Evolutionary conservation across 164 flowering plant species (phyloP).

Genomic region (Magnolia changhungtana): DNA sequence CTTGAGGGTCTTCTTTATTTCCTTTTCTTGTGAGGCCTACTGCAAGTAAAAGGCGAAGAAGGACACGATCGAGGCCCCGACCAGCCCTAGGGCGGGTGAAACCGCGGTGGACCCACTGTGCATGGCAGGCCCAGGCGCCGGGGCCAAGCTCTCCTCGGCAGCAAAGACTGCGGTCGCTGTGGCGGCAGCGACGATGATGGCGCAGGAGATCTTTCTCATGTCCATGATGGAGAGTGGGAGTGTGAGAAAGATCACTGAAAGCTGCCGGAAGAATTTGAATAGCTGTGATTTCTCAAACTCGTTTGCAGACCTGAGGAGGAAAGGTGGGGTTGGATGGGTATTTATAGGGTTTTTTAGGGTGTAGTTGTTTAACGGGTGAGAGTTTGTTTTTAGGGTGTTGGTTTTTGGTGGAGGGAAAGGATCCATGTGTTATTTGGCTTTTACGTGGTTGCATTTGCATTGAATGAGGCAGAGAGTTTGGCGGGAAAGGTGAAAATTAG

Average conservation of each 20-base stretch:
- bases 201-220: constrained; percentile 19
- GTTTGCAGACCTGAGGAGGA: constrained; percentile 5
- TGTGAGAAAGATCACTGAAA: constrained; percentile 7
- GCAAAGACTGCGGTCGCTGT: constrained; percentile 6
- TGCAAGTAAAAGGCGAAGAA: constrained; percentile 34
- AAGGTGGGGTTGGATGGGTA: background rate
- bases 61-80: constrained; percentile 37
- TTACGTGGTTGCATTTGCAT: background rate
- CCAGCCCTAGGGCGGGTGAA: constrained; percentile 28
- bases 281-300: no score
- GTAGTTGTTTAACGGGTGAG: background rate
- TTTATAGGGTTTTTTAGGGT: background rate
- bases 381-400: background rate
- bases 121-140: constrained; percentile 4
- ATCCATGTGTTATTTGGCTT: background rate
- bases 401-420: background rate
- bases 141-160: background rate
- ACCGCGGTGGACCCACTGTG: constrained; percentile 13
- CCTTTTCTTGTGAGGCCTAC: constrained; percentile 6
- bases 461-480: background rate
- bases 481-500: background rate
- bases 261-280: background rate
- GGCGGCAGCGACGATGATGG: constrained; percentile 13
- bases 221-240: constrained; percentile 4
- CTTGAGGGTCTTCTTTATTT: background rate